Evolutionary conservation across 78 protist genomes (phyloP).

Genomic region (Planoprotostelium fungivorum): DNA sequence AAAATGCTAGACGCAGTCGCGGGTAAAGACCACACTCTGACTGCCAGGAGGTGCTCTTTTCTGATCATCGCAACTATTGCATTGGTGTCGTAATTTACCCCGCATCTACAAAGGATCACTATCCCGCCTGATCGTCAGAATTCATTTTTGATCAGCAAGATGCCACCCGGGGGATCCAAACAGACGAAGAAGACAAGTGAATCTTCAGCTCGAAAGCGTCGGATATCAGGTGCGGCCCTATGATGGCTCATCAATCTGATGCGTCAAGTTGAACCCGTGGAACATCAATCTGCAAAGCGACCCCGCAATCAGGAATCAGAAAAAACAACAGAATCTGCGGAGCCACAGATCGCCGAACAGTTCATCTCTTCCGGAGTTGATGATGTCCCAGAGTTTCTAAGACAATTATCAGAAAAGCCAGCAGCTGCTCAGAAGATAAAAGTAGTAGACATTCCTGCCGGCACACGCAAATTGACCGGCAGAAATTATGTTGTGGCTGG

Average conservation of each 20-base stretch:
- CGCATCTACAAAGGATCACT: not conserved
- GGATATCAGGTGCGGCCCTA: not conserved
- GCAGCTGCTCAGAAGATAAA: not conserved
- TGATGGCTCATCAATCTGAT: not conserved
- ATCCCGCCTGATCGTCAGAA: not conserved
- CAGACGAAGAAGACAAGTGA: not conserved
- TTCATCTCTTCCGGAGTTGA: not conserved
- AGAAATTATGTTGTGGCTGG: not conserved
- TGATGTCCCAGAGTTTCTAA: not conserved
- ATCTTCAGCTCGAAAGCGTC: not conserved
- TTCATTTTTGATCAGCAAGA: not conserved
- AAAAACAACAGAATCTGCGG: too few relatives aligned
- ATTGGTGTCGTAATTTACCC: not conserved
- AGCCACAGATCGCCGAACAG: not conserved
- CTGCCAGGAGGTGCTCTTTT: constrained; percentile 2
- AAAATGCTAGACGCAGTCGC: constrained; percentile 18
- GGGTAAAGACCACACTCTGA: constrained; percentile 56
- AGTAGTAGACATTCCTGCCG: not conserved
- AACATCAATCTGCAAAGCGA: not conserved
- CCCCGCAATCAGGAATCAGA: not conserved
- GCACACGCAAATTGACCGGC: not conserved
- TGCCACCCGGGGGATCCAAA: not conserved
- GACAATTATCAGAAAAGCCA: not conserved
- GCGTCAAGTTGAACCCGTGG: not conserved
- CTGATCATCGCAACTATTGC: too few relatives aligned